Evolutionary conservation across 1,284 basidiomycete species (phyloP), one percentile per base, ranked within the genome.

Genomic region (Grifola frondosa): DNA sequence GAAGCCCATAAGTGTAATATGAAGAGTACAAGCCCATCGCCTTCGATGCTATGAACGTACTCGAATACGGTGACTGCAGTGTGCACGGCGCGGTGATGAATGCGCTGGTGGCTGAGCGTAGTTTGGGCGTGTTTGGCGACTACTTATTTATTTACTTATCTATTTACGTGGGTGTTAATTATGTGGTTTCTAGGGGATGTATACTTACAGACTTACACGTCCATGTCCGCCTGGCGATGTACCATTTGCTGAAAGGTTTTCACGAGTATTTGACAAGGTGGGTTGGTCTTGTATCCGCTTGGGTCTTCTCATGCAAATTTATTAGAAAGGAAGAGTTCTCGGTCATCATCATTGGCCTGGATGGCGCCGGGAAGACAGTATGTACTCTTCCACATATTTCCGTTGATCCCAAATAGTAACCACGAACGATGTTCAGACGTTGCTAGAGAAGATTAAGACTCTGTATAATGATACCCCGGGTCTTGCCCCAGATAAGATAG

Each of bases 371-470:
- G 35, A 97, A 97, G 73, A 95, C 93, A 44, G 91, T 92, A 54
- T 53, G 73, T 66, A 45, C 6, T 16, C 21, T 34, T 34, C 26
- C 40, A 45, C 16, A 13, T 30, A 24, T 25, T 37, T 19, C 23
- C 16, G 32, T 23, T n/a, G n/a, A 15, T 39, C 40, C 13, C 35
- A 35, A 12, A 41, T 37, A 29, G 25, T 37, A 28, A 30, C 22
- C 41, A 35, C 34, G 42, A 42, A 25, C 19, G 26, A 25, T 30
- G 30, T 12, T 30, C 57, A 93, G 91, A 94, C 91, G 0, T 72
- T 95, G 54, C 72, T 96, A 30, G 93, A 97, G 71, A 87, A 86
- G 67, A 92, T 96, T 53, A 97, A 96, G 74, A 92, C 88, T 2
- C 67, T 90, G 1, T 97, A 95, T 63, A 94, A 86, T 58, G 82